Conservation (phyloP, 2,329 filamentous ascomycete species). For the Paracoccidioides brasiliensis region DNA sequence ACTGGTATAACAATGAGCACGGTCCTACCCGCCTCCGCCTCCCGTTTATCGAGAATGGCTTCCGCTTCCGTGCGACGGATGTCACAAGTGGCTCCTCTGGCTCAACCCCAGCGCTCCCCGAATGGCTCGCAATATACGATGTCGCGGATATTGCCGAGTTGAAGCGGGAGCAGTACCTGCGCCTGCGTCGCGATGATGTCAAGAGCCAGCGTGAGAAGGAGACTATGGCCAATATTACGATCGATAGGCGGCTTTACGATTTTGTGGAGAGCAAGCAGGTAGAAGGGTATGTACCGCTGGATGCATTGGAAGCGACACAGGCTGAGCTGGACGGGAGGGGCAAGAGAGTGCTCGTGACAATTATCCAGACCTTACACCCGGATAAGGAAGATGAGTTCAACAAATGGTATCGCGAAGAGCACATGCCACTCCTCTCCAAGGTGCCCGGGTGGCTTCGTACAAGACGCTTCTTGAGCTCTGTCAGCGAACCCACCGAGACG, state of each 20-base stretch:
- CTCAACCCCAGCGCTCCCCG: conserved; percentile 39
- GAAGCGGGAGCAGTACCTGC: conserved; percentile 55
- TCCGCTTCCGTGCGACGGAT: conserved; percentile 63
- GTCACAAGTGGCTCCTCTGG: conserved; percentile 17
- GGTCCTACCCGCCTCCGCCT: conserved; percentile 67
- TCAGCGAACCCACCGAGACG: conserved; percentile 43
- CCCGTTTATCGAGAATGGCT: conserved; percentile 61
- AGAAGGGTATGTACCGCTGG: conserved; percentile 46
- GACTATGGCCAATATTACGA: conserved; percentile 52
- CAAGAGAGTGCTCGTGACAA: conserved; percentile 49
- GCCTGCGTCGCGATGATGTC: conserved; percentile 32
- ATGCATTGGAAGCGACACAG: conserved; percentile 46
- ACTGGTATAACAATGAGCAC: conserved; percentile 93
- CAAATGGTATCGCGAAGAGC: conserved; percentile 64
- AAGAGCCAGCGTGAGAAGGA: conserved; percentile 48
- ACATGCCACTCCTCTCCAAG: conserved; percentile 56
- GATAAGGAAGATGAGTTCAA: conserved; percentile 39
- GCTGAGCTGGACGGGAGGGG: conserved; percentile 24
- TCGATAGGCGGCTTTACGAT: conserved; percentile 60
- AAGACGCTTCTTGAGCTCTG: conserved; percentile 54
- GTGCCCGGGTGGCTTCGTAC: conserved; percentile 69
- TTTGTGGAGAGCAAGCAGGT: conserved; percentile 42
- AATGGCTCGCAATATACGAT: conserved; percentile 73
- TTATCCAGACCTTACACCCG: conserved; percentile 46
- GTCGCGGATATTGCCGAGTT: conserved; percentile 61